These are phyloP conservation scores for Fragaria ananassa DNA, from an alignment of 306 rosid species.

Conservation along the genomic window DNA sequence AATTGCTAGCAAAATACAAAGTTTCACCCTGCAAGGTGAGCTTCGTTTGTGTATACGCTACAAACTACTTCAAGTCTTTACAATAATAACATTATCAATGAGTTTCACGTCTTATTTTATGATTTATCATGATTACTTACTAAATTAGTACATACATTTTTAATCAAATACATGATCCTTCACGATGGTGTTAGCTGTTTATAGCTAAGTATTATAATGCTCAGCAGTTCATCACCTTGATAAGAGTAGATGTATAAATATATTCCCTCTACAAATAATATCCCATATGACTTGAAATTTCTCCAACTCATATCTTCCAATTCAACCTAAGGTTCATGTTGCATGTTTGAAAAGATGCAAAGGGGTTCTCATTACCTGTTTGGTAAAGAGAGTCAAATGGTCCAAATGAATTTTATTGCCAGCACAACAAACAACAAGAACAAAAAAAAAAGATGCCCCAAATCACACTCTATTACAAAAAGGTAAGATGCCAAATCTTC, in stretches of 20 bases:
- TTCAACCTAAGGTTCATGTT: slow-evolving; percentile 7
- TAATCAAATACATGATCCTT: background rate
- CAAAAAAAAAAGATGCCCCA: slow-evolving; percentile 41
- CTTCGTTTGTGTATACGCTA: background rate
- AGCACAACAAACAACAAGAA: slow-evolving; percentile 37
- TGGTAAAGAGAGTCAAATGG: slow-evolving; percentile 59
- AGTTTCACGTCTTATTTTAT: background rate
- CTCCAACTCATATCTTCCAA: slow-evolving; percentile 15
- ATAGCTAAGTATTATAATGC: background rate
- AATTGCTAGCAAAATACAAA: background rate
- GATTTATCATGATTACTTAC: background rate
- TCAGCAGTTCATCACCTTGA: background rate
- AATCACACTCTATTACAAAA: slow-evolving; percentile 37
- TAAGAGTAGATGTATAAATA: background rate
- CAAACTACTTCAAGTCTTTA: background rate
- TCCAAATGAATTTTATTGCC: slow-evolving; percentile 34
- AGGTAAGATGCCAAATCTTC: slow-evolving; percentile 59
- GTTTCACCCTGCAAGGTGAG: background rate
- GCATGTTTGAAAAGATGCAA: slow-evolving; percentile 42
- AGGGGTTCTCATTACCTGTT: slow-evolving; percentile 42
- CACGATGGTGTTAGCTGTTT: background rate
- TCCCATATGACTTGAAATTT: slow-evolving; percentile 24
- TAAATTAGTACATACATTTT: background rate
- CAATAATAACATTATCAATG: background rate
- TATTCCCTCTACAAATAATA: slow-evolving; percentile 6